Evolutionary conservation across 1,284 basidiomycete genomes (phyloP), one percentile per base, ranked within the genome.

Genomic region (Cutaneotrichosporon sp.): DNA sequence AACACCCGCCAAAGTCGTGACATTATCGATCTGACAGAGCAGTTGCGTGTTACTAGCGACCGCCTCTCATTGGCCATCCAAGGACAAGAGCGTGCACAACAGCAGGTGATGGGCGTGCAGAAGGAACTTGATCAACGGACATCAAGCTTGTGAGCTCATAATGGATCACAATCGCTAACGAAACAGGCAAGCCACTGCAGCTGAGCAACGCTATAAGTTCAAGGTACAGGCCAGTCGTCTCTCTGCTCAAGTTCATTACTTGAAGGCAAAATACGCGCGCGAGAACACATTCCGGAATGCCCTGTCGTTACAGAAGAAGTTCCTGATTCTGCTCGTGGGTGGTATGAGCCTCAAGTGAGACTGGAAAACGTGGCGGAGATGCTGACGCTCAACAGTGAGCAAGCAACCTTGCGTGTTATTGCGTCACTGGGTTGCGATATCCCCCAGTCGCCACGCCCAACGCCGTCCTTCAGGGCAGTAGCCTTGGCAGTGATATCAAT

Each of bases 181-280:
- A 18, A 7, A 5, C 37, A 49, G 47, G 18, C 47, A 41, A 21
- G 13, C 21, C 23, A 17, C 23, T 8, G 17, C 17, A 4, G 22
- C 17, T 4, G 61, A 63, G 30, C 62, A 69, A 50, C 63, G 65
- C 49, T 35, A 60, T 18, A 51, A 54, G 41, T 68, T 66, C 64
- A 67, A 72, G 58, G 46, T 55, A 22, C 67, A 72, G 57, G 57
- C 59, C 2, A 54, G 62, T 30, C 64, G 67, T 17, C 58, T 74
- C 4, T 66, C 69, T 0, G 58, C 60, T 22, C 69, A 96, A 70
- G 92, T 97, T 59, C 82, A 81, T 45, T 97, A 97, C 74, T 80
- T 97, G 59, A 94, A 97, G 72, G 86, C 87, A 44, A 90, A 90
- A 68, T 93, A 87, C 73, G 86, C 83, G 1, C 81, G 94, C 33